These are phyloP conservation scores for Circinella minor DNA, from an alignment of 371 early-diverging fungal genomes.

Conservation along the genomic window DNA sequence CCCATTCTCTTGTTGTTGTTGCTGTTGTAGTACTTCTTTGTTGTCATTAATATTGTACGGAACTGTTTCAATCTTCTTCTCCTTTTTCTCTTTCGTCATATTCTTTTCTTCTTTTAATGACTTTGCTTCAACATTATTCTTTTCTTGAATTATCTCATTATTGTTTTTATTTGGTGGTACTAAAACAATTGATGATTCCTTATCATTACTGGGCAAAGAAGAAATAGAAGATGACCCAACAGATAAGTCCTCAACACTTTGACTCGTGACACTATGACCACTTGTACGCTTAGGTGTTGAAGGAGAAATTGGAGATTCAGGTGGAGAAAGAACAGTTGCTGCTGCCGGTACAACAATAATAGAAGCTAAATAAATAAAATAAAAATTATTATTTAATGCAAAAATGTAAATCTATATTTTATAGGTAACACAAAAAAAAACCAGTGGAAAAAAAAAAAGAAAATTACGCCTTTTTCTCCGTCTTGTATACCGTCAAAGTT, in stretches of 20 bases:
- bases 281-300: neutral
- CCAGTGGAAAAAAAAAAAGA: neutral
- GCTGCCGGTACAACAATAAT: slow-evolving; percentile 7
- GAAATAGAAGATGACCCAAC: neutral
- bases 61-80: too few relatives aligned
- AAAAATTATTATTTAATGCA: neutral
- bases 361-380: neutral
- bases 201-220: neutral
- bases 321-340: slow-evolving; percentile 1
- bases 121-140: neutral
- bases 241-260: slow-evolving; percentile 6
- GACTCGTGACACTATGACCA: neutral
- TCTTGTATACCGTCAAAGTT: too few relatives aligned
- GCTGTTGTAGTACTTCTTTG: neutral
- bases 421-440: neutral
- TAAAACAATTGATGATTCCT: neutral
- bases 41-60: neutral
- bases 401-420: neutral
- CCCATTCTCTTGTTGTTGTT: neutral
- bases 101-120: neutral
- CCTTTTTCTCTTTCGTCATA: neutral
- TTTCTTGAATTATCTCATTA: neutral
- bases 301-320: neutral
- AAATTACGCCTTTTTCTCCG: neutral
- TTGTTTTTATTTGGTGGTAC: neutral